Conservation (phyloP, 1,139 yeast species). For the Protomyces gravidus region DNA sequence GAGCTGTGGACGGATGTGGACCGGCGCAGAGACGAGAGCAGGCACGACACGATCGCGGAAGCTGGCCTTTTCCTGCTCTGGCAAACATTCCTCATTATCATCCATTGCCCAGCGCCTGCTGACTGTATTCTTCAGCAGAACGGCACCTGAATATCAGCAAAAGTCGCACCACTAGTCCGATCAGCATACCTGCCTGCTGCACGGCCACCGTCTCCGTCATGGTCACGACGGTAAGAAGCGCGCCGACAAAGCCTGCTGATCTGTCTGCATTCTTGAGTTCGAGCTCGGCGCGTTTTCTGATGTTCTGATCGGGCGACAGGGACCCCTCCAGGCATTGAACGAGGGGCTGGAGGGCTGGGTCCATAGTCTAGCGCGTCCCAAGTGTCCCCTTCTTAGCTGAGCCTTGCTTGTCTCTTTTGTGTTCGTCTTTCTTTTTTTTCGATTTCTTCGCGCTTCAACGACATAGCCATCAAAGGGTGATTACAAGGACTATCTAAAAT, state of each 20-base stretch:
- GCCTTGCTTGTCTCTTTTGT: neutral
- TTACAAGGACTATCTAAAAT: neutral
- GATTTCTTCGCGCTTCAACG: too few relatives aligned
- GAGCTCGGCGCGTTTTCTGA: constrained; percentile 45
- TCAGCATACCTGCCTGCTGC: constrained; percentile 35
- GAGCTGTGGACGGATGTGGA: constrained; percentile 53
- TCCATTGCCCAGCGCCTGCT: constrained; percentile 56
- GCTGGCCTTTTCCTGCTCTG: constrained; percentile 62
- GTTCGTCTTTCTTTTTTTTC: neutral
- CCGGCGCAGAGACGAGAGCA: constrained; percentile 47
- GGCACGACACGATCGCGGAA: constrained; percentile 60
- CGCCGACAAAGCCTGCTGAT: constrained; percentile 69
- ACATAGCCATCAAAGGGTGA: too few relatives aligned
- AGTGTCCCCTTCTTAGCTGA: too few relatives aligned
- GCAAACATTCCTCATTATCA: constrained; percentile 45
- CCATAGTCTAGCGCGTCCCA: too few relatives aligned
- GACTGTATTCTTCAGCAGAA: constrained; percentile 76
- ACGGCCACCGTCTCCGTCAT: constrained; percentile 35
- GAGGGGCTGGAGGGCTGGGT: constrained; percentile 23
- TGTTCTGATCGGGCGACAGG: constrained; percentile 59
- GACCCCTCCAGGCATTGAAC: constrained; percentile 74
- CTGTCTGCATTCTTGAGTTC: constrained; percentile 21
- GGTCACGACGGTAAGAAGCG: constrained; percentile 73
- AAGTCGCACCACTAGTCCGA: neutral
- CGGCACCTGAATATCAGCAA: constrained; percentile 52